Conservation (phyloP, 129 eudicot species). For the Solidago caesia region DNA sequence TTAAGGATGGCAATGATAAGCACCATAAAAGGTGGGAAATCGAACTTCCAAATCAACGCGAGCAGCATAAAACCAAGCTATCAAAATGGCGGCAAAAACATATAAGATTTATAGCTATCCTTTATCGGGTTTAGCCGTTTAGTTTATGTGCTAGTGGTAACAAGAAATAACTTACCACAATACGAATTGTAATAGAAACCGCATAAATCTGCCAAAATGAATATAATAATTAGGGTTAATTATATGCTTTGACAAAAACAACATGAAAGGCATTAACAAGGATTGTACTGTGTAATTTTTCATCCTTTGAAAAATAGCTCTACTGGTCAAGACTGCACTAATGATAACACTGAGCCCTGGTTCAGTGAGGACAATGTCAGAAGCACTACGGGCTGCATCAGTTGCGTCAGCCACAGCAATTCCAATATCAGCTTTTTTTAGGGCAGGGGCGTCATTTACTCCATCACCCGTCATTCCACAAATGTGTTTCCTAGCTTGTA, state of each 20-base stretch:
- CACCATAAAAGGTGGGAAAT: conserved; percentile 96
- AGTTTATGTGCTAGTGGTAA: background rate
- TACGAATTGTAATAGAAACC: conserved; percentile 88
- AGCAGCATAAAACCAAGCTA: conserved; percentile 93
- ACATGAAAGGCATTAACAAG: background rate
- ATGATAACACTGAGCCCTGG: conserved; percentile 29
- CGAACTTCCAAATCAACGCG: conserved; percentile 85
- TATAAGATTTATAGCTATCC: background rate
- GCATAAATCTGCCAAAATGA: conserved; percentile 71
- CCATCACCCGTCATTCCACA: conserved; percentile 33
- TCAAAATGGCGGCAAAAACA: conserved; percentile 14
- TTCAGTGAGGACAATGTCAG: conserved; percentile 28
- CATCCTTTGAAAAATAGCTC: conserved; percentile 31
- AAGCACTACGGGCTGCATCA: conserved; percentile 20
- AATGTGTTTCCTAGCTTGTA: conserved; percentile 33
- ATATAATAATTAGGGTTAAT: background rate
- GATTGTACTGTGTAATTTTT: conserved; percentile 26
- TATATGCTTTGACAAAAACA: background rate
- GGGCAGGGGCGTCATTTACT: conserved; percentile 28
- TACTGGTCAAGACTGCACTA: conserved; percentile 26
- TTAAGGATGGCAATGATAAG: conserved; percentile 91
- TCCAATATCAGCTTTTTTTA: conserved; percentile 13
- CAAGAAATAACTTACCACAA: conserved; percentile 60
- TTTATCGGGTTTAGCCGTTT: background rate
- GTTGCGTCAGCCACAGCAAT: conserved; percentile 18